Conservation (phyloP, 2,329 filamentous ascomycete genomes). For the Alternaria novae-zelandiae region DNA sequence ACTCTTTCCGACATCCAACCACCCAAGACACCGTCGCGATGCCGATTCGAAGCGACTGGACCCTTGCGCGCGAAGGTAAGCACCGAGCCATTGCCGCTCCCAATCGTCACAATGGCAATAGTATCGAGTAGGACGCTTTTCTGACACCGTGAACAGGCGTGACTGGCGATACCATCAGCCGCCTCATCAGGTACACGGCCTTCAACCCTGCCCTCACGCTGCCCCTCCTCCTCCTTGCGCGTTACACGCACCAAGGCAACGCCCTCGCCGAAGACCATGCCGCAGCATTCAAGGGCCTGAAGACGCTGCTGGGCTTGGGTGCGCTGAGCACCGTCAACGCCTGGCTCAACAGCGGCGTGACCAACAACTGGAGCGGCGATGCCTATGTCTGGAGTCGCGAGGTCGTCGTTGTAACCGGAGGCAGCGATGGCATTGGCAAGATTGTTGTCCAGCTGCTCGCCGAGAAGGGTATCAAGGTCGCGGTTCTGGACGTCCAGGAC, state of each 20-base stretch:
- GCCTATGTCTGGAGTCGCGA: slow-evolving; percentile 71
- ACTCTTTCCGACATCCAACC: background rate
- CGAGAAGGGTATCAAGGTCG: slow-evolving; percentile 69
- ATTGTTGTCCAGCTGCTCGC: slow-evolving; percentile 70
- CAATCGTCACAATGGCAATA: background rate
- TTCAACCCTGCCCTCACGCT: slow-evolving; percentile 71
- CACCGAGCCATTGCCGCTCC: background rate
- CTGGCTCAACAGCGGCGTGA: slow-evolving; percentile 59
- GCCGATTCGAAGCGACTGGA: slow-evolving; percentile 49
- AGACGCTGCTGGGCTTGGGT: slow-evolving; percentile 61
- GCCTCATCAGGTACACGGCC: slow-evolving; percentile 64
- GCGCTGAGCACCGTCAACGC: slow-evolving; percentile 57
- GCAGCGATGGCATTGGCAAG: slow-evolving; percentile 75
- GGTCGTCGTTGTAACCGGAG: slow-evolving; percentile 76
- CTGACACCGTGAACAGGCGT: slow-evolving; percentile 30
- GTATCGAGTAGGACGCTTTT: background rate
- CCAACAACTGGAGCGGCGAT: slow-evolving; percentile 61
- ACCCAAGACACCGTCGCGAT: slow-evolving; percentile 23
- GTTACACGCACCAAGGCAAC: slow-evolving; percentile 68
- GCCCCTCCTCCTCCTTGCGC: slow-evolving; percentile 67
- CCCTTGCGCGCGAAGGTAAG: slow-evolving; percentile 49
- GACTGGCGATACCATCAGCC: slow-evolving; percentile 63
- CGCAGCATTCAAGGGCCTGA: slow-evolving; percentile 62
- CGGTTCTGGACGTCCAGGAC: slow-evolving; percentile 72
- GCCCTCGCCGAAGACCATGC: slow-evolving; percentile 57